Evolutionary conservation across 768 basidiomycete species (phyloP), one percentile per base, ranked within the genome.

Genomic region (Pulveroboletus frians): DNA sequence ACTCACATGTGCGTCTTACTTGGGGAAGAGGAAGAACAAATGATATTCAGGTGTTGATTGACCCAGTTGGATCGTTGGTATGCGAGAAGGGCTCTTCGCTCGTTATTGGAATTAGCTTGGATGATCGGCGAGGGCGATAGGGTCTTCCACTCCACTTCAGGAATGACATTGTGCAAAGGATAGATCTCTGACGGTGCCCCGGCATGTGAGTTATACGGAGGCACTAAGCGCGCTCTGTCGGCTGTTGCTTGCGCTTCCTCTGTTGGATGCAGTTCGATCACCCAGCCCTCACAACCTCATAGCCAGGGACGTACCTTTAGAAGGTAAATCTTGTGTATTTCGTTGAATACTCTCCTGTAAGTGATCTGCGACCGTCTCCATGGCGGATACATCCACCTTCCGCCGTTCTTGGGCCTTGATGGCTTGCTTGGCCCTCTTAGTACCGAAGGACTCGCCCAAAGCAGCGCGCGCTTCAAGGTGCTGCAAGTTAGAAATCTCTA

Each of bases 401-500:
- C 94, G 95, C 55, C 95, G 79, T 68, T 94, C 92, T 46, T 78
- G 79, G 4, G 92, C 87, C 45, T 80, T 80, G 61, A 97, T 93
- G 26, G 81, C 83, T 9, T 81, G 80, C 66, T 91, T 87, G 39
- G 92, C 91, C 65, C 96, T 98, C 71, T 92, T 90, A 21, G 93
- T 95, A 18, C 95, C 95, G 55, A 99, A 99, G 1, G 88, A 81
- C 65, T 92, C 85, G 29, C 95, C 93, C 2, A 99, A 79, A n/a
- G 80, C 75, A 47, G 79, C 88, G 36, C 84, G 77, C 14, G 84
- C 85, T 43, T 83, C 76, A 35, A 77, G 70, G 50, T 83, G 77
- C 40, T 73, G 57, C 42, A 79, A 70, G 9, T 73, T 67, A 14
- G 81, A 76, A 8, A 76, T 76, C 11, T 73, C 69, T 4, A 77